phyloP scores from a whole-genome alignment of 177 flowering plant genomes.

The Vitis hybrid region DNA sequence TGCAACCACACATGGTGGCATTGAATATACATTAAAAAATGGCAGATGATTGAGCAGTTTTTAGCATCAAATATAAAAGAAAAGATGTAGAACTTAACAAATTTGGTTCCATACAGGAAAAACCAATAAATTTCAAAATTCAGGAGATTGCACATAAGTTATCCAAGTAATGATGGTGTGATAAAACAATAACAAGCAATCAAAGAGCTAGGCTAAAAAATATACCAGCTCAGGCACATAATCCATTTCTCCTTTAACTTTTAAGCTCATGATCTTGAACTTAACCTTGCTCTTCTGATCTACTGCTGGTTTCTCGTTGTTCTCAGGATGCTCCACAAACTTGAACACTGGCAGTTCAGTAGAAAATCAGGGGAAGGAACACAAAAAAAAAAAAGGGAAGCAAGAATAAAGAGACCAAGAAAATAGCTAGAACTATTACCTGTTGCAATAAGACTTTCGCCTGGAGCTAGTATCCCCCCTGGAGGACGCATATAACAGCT shows the following conservation, averaged over 20 bases:
- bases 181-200: background rate
- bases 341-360: slow-evolving; percentile 39
- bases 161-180: background rate
- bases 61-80: too few species aligned
- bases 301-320: slow-evolving; percentile 29
- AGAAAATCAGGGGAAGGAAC: background rate
- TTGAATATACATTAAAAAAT: too few species aligned
- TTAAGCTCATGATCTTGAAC: slow-evolving; percentile 57
- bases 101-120: too few species aligned
- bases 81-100: too few species aligned
- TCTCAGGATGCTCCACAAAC: slow-evolving; percentile 53
- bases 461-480: slow-evolving; percentile 47
- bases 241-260: slow-evolving; percentile 43
- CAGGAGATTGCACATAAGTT: background rate
- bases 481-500: slow-evolving; percentile 58
- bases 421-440: slow-evolving; percentile 23
- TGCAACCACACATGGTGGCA: too few species aligned
- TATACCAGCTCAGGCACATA: slow-evolving; percentile 51
- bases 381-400: background rate
- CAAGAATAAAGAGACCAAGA: background rate
- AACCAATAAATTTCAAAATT: too few species aligned
- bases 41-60: too few species aligned
- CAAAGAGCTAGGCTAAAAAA: background rate
- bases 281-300: slow-evolving; percentile 44
- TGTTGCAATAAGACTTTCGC: slow-evolving; percentile 44